Percentiles rank a stretch among this genome's conserved stretches.
Evolutionary conservation across 192 early-diverging fungal genomes (phyloP).

Genomic region (Gonapodya prolifera): DNA sequence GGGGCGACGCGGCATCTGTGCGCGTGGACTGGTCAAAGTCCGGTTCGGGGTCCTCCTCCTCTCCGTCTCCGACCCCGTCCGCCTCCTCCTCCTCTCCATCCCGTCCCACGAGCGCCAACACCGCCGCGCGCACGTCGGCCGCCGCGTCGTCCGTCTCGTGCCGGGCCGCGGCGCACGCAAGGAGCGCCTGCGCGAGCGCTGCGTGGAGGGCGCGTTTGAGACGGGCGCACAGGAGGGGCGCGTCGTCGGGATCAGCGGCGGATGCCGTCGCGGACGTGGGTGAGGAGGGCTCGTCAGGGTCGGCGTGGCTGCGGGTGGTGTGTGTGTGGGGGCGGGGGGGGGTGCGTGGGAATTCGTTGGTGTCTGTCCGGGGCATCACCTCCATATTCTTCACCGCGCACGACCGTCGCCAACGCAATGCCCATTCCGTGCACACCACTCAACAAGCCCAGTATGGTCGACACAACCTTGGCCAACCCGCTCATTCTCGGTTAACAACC

Average conservation of each 20-base stretch:
- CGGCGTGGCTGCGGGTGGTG: neutral
- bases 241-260: too few relatives aligned
- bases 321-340: neutral
- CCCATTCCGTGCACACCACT: too few relatives aligned
- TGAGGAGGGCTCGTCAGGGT: neutral
- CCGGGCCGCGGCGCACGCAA: neutral
- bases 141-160: neutral
- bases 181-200: neutral
- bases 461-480: too few relatives aligned
- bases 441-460: too few relatives aligned
- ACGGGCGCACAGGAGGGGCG: neutral
- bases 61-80: too few relatives aligned
- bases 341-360: too few relatives aligned
- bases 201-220: neutral
- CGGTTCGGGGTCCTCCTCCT: neutral
- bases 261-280: neutral
- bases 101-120: neutral
- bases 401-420: too few relatives aligned
- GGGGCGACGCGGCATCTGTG: neutral
- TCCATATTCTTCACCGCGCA: too few relatives aligned
- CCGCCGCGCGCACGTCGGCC: neutral
- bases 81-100: neutral
- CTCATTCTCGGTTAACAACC: too few relatives aligned
- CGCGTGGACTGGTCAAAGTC: too few relatives aligned
- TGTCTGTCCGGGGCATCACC: too few relatives aligned